Conservation (phyloP, 768 basidiomycete species). For the Rhodotorula kratochvilovae region DNA sequence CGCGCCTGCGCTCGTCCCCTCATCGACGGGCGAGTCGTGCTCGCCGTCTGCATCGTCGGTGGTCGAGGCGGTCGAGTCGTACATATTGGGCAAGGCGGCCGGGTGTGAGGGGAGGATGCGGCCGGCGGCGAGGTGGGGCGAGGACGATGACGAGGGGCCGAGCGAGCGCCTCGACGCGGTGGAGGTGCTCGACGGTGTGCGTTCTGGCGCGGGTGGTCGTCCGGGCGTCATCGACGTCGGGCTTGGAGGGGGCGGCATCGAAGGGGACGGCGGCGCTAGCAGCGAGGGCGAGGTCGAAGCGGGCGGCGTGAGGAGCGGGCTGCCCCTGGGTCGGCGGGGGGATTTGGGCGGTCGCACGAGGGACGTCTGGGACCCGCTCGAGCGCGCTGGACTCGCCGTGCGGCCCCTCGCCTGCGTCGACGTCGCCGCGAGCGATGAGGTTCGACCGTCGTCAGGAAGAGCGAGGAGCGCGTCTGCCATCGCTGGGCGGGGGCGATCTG, state of each 20-base stretch:
- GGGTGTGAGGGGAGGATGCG: conserved; percentile 20
- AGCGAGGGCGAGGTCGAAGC: background rate
- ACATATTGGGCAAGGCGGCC: conserved; percentile 3
- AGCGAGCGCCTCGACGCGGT: background rate
- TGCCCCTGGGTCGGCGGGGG: background rate
- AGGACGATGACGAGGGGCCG: too few species aligned
- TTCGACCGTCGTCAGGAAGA: too few species aligned
- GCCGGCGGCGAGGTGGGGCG: too few species aligned
- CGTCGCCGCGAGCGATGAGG: too few species aligned
- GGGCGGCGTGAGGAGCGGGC: background rate
- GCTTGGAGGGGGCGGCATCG: background rate
- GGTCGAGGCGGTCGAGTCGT: conserved; percentile 17
- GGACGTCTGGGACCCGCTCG: background rate
- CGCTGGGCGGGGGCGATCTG: too few species aligned
- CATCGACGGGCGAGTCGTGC: background rate
- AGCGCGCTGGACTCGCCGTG: background rate
- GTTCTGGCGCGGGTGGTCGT: background rate
- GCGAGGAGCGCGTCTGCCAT: too few species aligned
- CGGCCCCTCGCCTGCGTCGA: background rate
- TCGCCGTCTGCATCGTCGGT: conserved; percentile 15
- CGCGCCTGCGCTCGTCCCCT: background rate
- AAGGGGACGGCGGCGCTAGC: background rate
- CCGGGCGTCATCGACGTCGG: background rate
- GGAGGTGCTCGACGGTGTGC: too few species aligned
- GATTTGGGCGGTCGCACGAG: background rate